Percentiles rank a stretch among this genome's conserved stretches.
phyloP scores from a whole-genome alignment of 768 basidiomycete genomes.

The Zangia roseola region DNA sequence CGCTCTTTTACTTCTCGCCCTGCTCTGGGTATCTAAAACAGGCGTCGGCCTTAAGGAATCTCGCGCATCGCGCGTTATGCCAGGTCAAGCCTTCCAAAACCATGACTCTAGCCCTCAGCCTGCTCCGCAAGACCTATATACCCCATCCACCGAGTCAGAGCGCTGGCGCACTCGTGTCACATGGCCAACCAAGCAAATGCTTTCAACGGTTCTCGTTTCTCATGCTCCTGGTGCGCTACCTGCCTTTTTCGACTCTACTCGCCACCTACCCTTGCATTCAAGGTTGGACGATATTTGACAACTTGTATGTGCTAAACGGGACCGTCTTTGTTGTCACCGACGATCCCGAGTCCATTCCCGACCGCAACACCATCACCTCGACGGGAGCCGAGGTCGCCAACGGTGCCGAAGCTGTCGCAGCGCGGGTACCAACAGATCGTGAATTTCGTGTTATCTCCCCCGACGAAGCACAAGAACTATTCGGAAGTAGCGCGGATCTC shows the following conservation, averaged over 20 bases:
- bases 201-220: slow-evolving; percentile 63
- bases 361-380: slow-evolving; percentile 67
- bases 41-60: slow-evolving; percentile 8
- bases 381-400: slow-evolving; percentile 60
- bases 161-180: slow-evolving; percentile 36
- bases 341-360: slow-evolving; percentile 63
- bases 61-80: slow-evolving; percentile 1
- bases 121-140: slow-evolving; percentile 5
- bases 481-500: slow-evolving; percentile 68
- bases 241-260: not conserved
- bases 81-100: slow-evolving; percentile 8
- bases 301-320: slow-evolving; percentile 77
- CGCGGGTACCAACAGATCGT: slow-evolving; percentile 71
- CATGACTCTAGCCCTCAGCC: not conserved
- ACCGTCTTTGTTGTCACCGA: slow-evolving; percentile 82
- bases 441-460: slow-evolving; percentile 78
- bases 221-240: slow-evolving; percentile 65
- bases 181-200: slow-evolving; percentile 42
- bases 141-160: slow-evolving; percentile 18
- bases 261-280: not conserved
- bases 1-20: slow-evolving; percentile 43
- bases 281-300: slow-evolving; percentile 93
- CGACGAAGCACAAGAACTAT: slow-evolving; percentile 61
- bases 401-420: slow-evolving; percentile 50
- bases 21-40: slow-evolving; percentile 44